phyloP scores from a whole-genome alignment of 2,329 filamentous ascomycete genomes.

The Pyricularia sp. region DNA sequence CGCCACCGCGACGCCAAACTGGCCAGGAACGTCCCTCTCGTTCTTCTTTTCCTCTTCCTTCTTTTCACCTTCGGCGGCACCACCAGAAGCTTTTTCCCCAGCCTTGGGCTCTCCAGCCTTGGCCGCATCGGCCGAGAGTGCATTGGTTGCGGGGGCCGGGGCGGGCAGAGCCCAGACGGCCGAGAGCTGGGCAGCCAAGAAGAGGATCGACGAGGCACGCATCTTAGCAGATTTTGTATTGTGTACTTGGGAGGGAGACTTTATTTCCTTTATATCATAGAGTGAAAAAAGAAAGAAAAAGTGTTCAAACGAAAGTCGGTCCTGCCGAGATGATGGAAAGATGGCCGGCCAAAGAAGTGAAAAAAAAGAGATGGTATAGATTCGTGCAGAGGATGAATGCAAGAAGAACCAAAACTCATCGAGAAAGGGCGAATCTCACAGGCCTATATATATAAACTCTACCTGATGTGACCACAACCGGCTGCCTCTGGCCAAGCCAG shows the following conservation, averaged over 20 bases:
- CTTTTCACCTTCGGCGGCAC: neutral
- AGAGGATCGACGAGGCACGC: constrained; percentile 10
- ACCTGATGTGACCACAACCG: neutral
- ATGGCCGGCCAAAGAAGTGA: neutral
- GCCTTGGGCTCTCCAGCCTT: neutral
- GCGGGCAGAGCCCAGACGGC: constrained; percentile 8
- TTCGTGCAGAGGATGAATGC: neutral
- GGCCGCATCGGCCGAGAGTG: neutral
- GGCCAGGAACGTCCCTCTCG: constrained; percentile 17
- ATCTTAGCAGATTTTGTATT: constrained; percentile 7
- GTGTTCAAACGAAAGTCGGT: neutral
- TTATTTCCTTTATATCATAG: neutral
- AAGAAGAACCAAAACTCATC: neutral
- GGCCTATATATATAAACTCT: neutral
- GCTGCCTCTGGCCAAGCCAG: neutral
- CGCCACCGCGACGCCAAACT: constrained; percentile 17
- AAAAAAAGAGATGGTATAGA: neutral
- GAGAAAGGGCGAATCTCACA: neutral
- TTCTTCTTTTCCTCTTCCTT: constrained; percentile 9
- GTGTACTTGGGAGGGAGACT: neutral
- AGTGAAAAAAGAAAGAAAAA: neutral
- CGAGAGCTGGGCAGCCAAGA: constrained; percentile 12
- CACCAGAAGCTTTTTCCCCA: neutral
- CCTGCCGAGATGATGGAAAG: neutral
- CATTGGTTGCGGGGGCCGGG: constrained; percentile 2